These are phyloP conservation scores for Clonostachys rhizophaga DNA, from an alignment of 2,329 filamentous ascomycete genomes.

Conservation along the genomic window DNA sequence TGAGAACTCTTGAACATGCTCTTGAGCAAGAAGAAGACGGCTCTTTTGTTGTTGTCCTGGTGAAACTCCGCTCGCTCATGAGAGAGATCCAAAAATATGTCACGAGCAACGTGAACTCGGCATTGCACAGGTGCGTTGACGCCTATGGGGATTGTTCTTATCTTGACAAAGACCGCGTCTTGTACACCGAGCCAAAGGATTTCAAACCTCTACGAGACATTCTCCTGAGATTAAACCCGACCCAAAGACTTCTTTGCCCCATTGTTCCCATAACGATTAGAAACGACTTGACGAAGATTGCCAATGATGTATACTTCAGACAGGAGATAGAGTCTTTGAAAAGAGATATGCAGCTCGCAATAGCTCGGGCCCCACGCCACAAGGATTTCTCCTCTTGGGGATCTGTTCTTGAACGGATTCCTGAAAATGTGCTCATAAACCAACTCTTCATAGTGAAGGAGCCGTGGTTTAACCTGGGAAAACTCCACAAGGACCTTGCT, in stretches of 20 bases:
- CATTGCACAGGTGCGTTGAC: slow-evolving; percentile 1
- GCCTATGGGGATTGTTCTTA: neutral
- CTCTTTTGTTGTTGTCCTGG: slow-evolving; percentile 6
- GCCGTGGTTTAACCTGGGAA: no score
- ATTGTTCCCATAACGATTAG: slow-evolving; percentile 24
- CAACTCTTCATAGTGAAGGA: no score
- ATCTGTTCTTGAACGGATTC: no score
- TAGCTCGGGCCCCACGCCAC: no score
- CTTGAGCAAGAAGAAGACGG: slow-evolving; percentile 8
- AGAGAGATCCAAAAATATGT: slow-evolving; percentile 7
- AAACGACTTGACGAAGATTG: neutral
- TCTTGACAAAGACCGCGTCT: slow-evolving; percentile 25
- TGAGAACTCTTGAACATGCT: slow-evolving; percentile 15
- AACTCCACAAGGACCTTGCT: no score
- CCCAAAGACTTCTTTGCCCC: slow-evolving; percentile 25
- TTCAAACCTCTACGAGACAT: slow-evolving; percentile 13
- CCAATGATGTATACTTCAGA: no score
- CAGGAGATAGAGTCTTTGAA: no score
- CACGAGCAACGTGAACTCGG: slow-evolving; percentile 7
- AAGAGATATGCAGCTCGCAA: no score
- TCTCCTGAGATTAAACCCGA: slow-evolving; percentile 15
- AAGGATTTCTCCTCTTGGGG: no score
- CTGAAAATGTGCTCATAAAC: no score
- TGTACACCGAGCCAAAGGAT: slow-evolving; percentile 25
- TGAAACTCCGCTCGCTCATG: slow-evolving; percentile 12